Conservation (phyloP, 1,284 basidiomycete species). For the Ganoderma boninense region DNA sequence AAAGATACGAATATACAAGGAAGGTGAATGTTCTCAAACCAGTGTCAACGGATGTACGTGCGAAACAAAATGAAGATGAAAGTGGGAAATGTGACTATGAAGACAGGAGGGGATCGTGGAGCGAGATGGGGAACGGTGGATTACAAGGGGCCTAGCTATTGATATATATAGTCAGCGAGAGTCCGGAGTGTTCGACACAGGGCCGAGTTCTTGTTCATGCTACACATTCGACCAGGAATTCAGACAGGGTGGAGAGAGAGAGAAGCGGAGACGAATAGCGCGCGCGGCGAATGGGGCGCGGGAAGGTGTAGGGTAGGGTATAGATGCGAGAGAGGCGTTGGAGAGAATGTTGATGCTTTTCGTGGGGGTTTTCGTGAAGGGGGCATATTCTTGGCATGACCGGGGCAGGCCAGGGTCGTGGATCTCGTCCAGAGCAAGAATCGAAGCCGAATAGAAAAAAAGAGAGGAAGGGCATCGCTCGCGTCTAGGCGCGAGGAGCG, state of each 20-base stretch:
- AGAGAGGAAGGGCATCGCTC: constrained; percentile 15
- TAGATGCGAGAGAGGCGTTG: constrained; percentile 13
- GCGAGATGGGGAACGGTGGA: constrained; percentile 17
- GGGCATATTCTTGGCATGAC: constrained; percentile 36
- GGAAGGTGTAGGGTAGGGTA: constrained; percentile 31
- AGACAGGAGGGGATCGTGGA: constrained; percentile 31
- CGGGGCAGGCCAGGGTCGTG: constrained; percentile 38
- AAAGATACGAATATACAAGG: constrained; percentile 39
- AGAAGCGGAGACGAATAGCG: constrained; percentile 37
- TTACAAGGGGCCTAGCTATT: constrained; percentile 39
- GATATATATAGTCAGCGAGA: constrained; percentile 26
- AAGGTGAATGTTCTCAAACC: constrained; percentile 22
- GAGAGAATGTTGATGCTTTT: constrained; percentile 28
- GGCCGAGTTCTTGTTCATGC: constrained; percentile 39
- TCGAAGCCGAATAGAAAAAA: constrained; percentile 38
- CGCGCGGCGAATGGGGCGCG: constrained; percentile 35
- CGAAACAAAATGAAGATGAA: constrained; percentile 1
- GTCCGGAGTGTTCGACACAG: constrained; percentile 39
- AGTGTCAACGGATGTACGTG: constrained; percentile 7
- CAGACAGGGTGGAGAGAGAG: constrained; percentile 33
- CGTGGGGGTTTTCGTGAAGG: constrained; percentile 39
- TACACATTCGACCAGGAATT: constrained; percentile 46
- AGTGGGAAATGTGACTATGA: constrained; percentile 19
- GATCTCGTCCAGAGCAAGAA: constrained; percentile 34
- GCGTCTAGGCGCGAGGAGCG: constrained; percentile 43